Base-by-base conservation (phyloP, 1,139 yeast genomes). In the Blastobotrys elegans region DNA sequence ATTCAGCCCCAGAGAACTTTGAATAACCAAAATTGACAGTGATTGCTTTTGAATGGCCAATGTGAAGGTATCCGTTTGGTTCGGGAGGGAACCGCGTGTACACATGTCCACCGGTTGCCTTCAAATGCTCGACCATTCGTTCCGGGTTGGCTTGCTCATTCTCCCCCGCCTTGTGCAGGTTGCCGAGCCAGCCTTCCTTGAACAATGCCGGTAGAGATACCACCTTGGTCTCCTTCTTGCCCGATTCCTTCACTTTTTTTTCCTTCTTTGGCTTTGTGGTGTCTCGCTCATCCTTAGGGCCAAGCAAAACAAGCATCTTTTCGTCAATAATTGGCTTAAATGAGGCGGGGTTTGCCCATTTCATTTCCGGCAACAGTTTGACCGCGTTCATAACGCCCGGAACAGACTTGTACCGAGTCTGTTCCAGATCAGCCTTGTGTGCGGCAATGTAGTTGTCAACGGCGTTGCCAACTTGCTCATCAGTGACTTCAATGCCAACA, bases 21-120 rank as follows among this genome's bases (percentile, higher is more conserved):
- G 98, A 98, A 64, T 76, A 92, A 14, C 97, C 97, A 66, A 92
- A 92, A 67, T 92, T 90, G 50, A 92, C 96, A 77, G 92, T 85
- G 64, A 92, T 92, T 45, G 98, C 98, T 71, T 94, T 94, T 43
- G 96, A 85, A 66, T 92, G 99, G 40, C 99, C 99, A 67, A 92
- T 92, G 66, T 92, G 98, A 63, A 92, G 76, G 63, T 81, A 92
- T 50, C 98, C 98, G 66, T 90, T 90, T 45, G 98, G 98, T 70
- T 92, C 98, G 5, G 98, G 98, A 30, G 99, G 99, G 73, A 92
- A 92, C 64, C 99, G 80, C 1, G 98, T 94, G 61, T 77, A 82
- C 18, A 92, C 97, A 60, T 78, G 74, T 40, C 97, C 96, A 30
- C 78, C 75, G 35, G 96, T 88, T 53, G 79, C 79, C 48, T 75